Evolutionary conservation across 2,329 filamentous ascomycete genomes (phyloP).

Genomic region (Ceratocystiopsis minuta): DNA sequence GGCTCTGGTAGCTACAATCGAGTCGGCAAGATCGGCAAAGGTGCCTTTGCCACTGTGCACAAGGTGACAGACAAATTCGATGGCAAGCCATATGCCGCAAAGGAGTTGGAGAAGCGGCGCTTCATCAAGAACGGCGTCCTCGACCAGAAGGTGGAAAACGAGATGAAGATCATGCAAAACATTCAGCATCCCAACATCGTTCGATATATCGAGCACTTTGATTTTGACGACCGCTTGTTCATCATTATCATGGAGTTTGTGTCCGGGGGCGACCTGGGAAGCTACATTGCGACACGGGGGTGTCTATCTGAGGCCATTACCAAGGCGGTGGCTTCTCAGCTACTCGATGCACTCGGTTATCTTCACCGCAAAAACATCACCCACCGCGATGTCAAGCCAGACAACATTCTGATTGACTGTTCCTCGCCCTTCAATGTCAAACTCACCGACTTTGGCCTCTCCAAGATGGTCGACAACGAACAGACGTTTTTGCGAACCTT

Average conservation of each 20-base stretch:
- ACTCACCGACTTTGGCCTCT: conserved; percentile 88
- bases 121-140: conserved; percentile 86
- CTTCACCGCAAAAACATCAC: conserved; percentile 79
- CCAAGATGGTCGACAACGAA: conserved; percentile 79
- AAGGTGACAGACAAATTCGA: conserved; percentile 74
- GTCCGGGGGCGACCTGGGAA: conserved; percentile 63
- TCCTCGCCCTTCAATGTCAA: conserved; percentile 64
- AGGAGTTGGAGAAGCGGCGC: conserved; percentile 81
- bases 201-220: conserved; percentile 74
- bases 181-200: conserved; percentile 82
- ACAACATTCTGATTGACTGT: conserved; percentile 79
- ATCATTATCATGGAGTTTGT: conserved; percentile 97
- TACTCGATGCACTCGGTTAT: conserved; percentile 70
- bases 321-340: conserved; percentile 55
- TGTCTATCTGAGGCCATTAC: conserved; percentile 49
- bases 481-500: conserved; percentile 92
- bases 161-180: conserved; percentile 87
- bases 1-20: conserved; percentile 76
- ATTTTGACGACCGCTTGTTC: conserved; percentile 64
- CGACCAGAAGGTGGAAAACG: conserved; percentile 85
- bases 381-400: conserved; percentile 95
- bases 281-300: conserved; percentile 43
- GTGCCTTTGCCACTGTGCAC: conserved; percentile 88
- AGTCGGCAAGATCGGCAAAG: conserved; percentile 66
- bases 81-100: conserved; percentile 72